A percentile compares a stretch with the other conserved stretches of the same genome.
phyloP scores from a whole-genome alignment of 2,329 filamentous ascomycete genomes.

The Dothideomycetes sp. region DNA sequence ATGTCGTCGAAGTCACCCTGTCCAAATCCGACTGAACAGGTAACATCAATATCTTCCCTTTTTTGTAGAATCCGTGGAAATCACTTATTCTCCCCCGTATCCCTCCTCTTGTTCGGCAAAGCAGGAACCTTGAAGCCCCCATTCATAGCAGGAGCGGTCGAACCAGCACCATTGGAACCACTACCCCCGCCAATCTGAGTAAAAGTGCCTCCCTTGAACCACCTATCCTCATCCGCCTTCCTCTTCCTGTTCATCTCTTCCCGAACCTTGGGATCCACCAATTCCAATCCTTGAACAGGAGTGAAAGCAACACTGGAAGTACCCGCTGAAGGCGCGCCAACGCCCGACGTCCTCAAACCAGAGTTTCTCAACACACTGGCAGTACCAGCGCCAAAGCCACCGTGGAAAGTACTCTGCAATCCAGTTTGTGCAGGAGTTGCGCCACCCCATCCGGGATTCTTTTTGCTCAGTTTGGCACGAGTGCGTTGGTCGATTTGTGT shows the following conservation, averaged over 20 bases:
- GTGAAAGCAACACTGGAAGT: conserved; percentile 82
- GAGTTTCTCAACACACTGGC: conserved; percentile 65
- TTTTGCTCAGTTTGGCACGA: conserved; percentile 83
- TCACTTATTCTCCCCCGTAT: conserved; percentile 3
- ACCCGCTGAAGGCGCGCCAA: conserved; percentile 47
- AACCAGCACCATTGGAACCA: conserved; percentile 46
- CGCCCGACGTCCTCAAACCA: conserved; percentile 71
- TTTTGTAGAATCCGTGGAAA: too few species aligned
- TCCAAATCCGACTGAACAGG: too few species aligned
- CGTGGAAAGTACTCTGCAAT: conserved; percentile 70
- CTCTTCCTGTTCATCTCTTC: conserved; percentile 82
- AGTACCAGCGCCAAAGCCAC: conserved; percentile 60
- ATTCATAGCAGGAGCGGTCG: neutral
- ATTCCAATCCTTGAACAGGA: conserved; percentile 84
- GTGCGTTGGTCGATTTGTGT: conserved; percentile 89
- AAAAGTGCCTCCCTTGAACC: conserved; percentile 97
- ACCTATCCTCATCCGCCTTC: conserved; percentile 88
- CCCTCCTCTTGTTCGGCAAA: conserved; percentile 57
- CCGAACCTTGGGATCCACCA: conserved; percentile 86
- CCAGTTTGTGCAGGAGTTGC: conserved; percentile 47
- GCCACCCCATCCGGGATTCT: conserved; percentile 90
- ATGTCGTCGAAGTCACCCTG: too few species aligned
- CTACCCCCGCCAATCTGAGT: conserved; percentile 61
- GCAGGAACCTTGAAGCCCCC: conserved; percentile 72
- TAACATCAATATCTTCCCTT: neutral